A percentile compares a stretch with the other conserved stretches of the same genome.
Evolutionary conservation across 352 stramenopile genomes (phyloP).

Genomic region (Aphanomyces cochlioides): DNA sequence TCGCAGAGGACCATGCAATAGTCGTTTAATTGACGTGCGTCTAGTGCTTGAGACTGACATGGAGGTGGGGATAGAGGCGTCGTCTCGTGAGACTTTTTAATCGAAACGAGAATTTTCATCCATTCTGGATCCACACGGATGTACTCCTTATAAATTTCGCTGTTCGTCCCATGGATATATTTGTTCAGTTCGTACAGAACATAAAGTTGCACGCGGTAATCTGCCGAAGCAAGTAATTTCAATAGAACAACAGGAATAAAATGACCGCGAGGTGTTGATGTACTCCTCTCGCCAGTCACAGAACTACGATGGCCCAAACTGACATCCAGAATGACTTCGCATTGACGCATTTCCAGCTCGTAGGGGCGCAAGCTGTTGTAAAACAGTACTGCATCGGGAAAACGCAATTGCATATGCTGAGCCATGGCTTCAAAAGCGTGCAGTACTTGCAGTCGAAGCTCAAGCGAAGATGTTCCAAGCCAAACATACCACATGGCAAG

Average conservation of each 20-base stretch:
- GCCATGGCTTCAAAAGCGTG: slow-evolving; percentile 53
- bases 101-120: slow-evolving; percentile 11
- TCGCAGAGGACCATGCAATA: slow-evolving; percentile 54
- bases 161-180: neutral
- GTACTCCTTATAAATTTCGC: slow-evolving; percentile 20
- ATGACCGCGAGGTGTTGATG: slow-evolving; percentile 10
- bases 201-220: slow-evolving; percentile 14
- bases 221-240: slow-evolving; percentile 9
- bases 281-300: neutral
- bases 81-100: neutral
- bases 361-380: neutral
- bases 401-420: neutral
- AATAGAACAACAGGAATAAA: slow-evolving; percentile 24
- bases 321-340: slow-evolving; percentile 23
- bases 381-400: slow-evolving; percentile 22
- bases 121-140: slow-evolving; percentile 23
- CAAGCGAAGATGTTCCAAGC: slow-evolving; percentile 47
- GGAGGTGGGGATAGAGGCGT: neutral
- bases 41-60: neutral
- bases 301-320: slow-evolving; percentile 9
- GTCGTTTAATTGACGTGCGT: slow-evolving; percentile 43
- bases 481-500: slow-evolving; percentile 60
- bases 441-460: slow-evolving; percentile 55
- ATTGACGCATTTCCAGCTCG: slow-evolving; percentile 9
- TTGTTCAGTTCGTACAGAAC: slow-evolving; percentile 10